Evolutionary conservation across 208 protist species (phyloP), one percentile per base, ranked within the genome.

Genomic region (Crithidia brevicula): DNA sequence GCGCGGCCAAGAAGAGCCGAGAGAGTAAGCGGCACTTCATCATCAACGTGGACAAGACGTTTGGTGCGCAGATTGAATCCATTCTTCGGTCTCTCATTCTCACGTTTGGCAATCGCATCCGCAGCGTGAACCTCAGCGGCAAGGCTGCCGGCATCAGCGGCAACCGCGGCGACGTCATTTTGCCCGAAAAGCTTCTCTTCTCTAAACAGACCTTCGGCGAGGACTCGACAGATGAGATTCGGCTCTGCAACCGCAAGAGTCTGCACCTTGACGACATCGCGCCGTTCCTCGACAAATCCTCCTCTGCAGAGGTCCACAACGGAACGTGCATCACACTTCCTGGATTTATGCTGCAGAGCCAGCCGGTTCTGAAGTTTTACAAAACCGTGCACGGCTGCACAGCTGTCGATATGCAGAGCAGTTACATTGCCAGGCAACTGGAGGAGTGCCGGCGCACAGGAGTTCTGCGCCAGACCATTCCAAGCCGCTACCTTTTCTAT

Each of bases 1-100:
- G 20, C n/a, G 70, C 77, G 16, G n/a, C 50, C 13, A 59, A 62
- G 30, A 42, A 30, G 3, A 49, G 56, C 33, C 15, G 23, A 15
- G 52, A 53, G 15, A 52, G 45, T 5, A 54, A 62, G 49, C 72
- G 69, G 28, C 75, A 81, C 56, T 92, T 94, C 38, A 90, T 96
- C 60, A 79, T 96, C 73, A 96, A 96, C 67, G 77, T 94, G 22
- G 91, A 94, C 83, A 91, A 92, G 53, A 86, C 87, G 16, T 96
- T 96, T 67, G 89, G 86, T 9, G 77, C 83, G 2, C 91, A 96
- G 52, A 89, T 93, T 53, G 83, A 93, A 63, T 76, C 70, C 11
- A 71, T 94, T 40, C 50, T 94, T 27, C 78, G 87, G 22, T 80
- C 70, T 13, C 67, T 94, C 28, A 58, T 93, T 45, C 82, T 94